Conservation (phyloP, 2,329 filamentous ascomycete genomes). For the Phaeosphaeriaceae sp. region DNA sequence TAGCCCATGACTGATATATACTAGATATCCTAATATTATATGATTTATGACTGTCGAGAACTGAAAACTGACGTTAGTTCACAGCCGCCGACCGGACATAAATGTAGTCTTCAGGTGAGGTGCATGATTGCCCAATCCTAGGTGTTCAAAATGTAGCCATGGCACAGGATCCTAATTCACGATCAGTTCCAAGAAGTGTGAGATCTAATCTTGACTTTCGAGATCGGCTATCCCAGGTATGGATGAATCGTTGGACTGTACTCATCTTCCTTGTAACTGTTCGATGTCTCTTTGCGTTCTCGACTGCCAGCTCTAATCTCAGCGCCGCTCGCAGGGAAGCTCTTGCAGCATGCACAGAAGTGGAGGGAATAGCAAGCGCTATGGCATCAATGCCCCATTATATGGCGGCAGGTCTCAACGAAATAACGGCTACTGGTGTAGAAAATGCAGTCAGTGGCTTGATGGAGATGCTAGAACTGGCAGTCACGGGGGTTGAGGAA, state of each 20-base stretch:
- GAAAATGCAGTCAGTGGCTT: slow-evolving; percentile 81
- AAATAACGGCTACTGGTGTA: slow-evolving; percentile 79
- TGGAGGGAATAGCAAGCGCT: slow-evolving; percentile 89
- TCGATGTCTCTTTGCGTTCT: slow-evolving; percentile 77
- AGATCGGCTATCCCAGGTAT: slow-evolving; percentile 90
- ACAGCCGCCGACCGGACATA: no score
- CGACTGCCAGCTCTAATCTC: slow-evolving; percentile 75
- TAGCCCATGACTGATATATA: no score
- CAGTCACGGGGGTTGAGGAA: slow-evolving; percentile 81
- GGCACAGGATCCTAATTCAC: no score
- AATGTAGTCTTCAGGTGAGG: no score
- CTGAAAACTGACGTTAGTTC: no score
- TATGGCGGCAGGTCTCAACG: slow-evolving; percentile 86
- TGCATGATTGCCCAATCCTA: no score
- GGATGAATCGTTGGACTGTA: slow-evolving; percentile 97
- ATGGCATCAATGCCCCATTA: slow-evolving; percentile 99
- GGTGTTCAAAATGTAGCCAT: no score
- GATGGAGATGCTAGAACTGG: slow-evolving; percentile 77
- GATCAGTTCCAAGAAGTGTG: no score
- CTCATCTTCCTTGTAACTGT: slow-evolving; percentile 84
- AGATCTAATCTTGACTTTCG: slow-evolving; percentile 89
- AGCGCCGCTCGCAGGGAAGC: slow-evolving; percentile 79
- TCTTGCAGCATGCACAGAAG: slow-evolving; percentile 85
- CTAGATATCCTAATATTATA: no score
- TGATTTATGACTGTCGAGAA: no score